Percentiles rank a stretch among this genome's conserved stretches.
phyloP scores from a whole-genome alignment of 2,329 filamentous ascomycete species.

The Botrytis aclada region DNA sequence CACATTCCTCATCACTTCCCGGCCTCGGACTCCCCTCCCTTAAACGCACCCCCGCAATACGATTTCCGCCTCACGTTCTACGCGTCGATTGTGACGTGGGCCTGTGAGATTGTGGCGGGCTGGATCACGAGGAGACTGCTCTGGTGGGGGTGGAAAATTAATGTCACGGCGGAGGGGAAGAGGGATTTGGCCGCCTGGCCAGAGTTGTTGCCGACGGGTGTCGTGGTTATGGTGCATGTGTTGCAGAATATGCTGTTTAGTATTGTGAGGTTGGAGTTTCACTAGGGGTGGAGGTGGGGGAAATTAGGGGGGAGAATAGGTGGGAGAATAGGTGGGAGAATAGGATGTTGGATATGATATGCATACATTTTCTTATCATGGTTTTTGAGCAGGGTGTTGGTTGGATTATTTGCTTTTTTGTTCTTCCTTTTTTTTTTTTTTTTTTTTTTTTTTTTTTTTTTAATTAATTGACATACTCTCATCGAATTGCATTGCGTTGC shows the following conservation, averaged over 20 bases:
- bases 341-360: neutral
- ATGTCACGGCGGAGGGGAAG: conserved; percentile 63
- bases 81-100: conserved; percentile 63
- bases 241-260: conserved; percentile 71
- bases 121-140: conserved; percentile 58
- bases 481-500: neutral
- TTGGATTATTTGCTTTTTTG: neutral
- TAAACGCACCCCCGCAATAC: conserved; percentile 44
- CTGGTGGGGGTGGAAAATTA: conserved; percentile 55
- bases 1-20: neutral
- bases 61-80: conserved; percentile 62
- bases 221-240: conserved; percentile 65
- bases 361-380: neutral
- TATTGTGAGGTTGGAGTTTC: conserved; percentile 62
- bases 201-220: conserved; percentile 62
- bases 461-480: neutral
- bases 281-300: conserved; percentile 22
- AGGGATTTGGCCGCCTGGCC: conserved; percentile 64
- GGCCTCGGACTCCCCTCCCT: conserved; percentile 22
- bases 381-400: neutral
- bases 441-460: neutral
- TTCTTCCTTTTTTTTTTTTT: neutral
- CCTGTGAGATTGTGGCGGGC: conserved; percentile 61
- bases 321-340: too few species aligned
- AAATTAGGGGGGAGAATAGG: neutral